Evolutionary conservation across 2,329 filamentous ascomycete genomes (phyloP), one percentile per base, ranked within the genome.

Genomic region (Phyllosticta citrichinensis): DNA sequence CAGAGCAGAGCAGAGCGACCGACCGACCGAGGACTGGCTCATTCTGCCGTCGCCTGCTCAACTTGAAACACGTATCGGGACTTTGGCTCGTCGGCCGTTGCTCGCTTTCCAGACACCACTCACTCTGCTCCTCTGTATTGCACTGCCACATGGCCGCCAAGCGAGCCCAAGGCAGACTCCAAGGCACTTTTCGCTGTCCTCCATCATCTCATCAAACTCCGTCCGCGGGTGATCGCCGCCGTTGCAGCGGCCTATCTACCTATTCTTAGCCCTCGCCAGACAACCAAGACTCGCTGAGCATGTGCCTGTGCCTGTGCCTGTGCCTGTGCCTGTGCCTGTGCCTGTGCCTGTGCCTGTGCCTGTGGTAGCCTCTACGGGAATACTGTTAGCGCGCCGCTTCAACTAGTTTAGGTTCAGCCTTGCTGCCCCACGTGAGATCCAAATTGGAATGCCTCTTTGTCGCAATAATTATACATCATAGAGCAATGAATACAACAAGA

Each of bases 371-470:
- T n/a, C 40, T 19, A n/a, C 17, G 40, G 40, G 17, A 47, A 19
- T 47, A 19, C 27, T 8, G 6, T 12, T n/a, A n/a, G 40, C 17
- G 14, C 40, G 40, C 40, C 40, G 40, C 56, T 20, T 22, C 47
- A 53, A 24, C 12, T 5, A 20, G 59, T 61, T 57, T 5, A 20
- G 59, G 57, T 57, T 61, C 59, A 61, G 59, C 59, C 55, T 61
- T 61, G 59, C 59, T 61, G 54, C 54, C 59, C 54, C 54, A 24
- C 59, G 53, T 22, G 40, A 47, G 40, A 47, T n/a, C 2, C 17
- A n/a, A 3, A 8, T 47, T 19, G 12, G 6, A 22, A 22, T 22
- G 40, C 40, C 2, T n/a, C n/a, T 47, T 17, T 3, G 2, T 40
- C 33, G 11, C 11, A 40, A 40, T 40, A n/a, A n/a, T n/a, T n/a